These are phyloP conservation scores for Fusarium acutatum DNA, from an alignment of 2,329 filamentous ascomycete genomes.

Conservation along the genomic window DNA sequence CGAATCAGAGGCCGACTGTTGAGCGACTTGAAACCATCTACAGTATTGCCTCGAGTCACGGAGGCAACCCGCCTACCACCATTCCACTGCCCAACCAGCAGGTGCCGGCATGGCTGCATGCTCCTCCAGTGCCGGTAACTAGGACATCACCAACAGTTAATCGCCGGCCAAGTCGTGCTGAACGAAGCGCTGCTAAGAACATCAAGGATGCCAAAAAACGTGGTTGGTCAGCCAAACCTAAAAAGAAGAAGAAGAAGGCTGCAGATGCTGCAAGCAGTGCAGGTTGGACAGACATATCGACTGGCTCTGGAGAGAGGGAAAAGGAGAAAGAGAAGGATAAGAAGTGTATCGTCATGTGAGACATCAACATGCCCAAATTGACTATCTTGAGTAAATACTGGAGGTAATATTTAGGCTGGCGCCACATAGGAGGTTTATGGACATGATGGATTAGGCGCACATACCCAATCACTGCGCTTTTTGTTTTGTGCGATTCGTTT, in stretches of 20 bases:
- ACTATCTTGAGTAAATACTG: background rate
- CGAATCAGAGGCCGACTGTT: constrained; percentile 54
- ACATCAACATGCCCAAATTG: background rate
- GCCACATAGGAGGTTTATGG: constrained; percentile 1
- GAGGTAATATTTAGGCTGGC: constrained; percentile 15
- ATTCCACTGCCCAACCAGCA: constrained; percentile 24
- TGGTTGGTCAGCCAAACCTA: constrained; percentile 60
- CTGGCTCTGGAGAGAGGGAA: constrained; percentile 38
- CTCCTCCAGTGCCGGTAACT: constrained; percentile 46
- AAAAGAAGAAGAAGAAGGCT: constrained; percentile 52
- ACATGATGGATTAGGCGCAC: constrained; percentile 19
- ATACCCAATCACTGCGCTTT: constrained; percentile 30
- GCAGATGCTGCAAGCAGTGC: constrained; percentile 54
- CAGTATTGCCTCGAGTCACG: constrained; percentile 44
- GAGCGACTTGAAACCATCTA: constrained; percentile 66
- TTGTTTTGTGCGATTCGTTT: constrained; percentile 8
- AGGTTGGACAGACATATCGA: constrained; percentile 63
- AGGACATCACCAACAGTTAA: constrained; percentile 54
- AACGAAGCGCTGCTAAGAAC: constrained; percentile 69
- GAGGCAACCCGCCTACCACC: constrained; percentile 13
- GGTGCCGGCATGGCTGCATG: constrained; percentile 48
- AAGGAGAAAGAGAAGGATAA: constrained; percentile 55
- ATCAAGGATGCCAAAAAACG: constrained; percentile 67
- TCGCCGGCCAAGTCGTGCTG: constrained; percentile 63
- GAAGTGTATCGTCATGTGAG: constrained; percentile 64